Evolutionary conservation across 805 yeast species (phyloP).

Genomic region (Blastobotrys peoriensis): DNA sequence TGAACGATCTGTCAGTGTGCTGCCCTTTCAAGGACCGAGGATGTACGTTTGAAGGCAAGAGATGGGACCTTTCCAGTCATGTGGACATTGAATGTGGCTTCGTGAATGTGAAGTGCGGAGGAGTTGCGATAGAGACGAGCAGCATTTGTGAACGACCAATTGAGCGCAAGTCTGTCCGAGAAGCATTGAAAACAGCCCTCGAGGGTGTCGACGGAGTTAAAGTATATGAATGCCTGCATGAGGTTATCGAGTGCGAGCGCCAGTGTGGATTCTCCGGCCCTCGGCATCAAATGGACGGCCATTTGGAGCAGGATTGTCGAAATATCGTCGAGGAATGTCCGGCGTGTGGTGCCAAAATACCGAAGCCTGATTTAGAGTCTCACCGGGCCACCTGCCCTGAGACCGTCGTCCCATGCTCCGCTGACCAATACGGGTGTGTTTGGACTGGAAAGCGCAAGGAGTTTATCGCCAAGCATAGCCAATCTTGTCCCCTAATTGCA

Average conservation of each 20-base stretch:
- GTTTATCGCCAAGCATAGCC: conserved; percentile 17
- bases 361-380: conserved; percentile 11
- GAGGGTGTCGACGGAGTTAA: background rate
- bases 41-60: conserved; percentile 49
- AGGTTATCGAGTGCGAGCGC: conserved; percentile 17
- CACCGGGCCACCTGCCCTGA: conserved; percentile 21
- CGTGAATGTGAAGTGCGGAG: conserved; percentile 35
- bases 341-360: conserved; percentile 16
- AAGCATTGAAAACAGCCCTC: background rate
- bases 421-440: conserved; percentile 26
- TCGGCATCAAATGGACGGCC: conserved; percentile 14
- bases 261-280: conserved; percentile 17
- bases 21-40: conserved; percentile 51
- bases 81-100: conserved; percentile 35
- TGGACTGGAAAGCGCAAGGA: conserved; percentile 23
- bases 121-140: conserved; percentile 10
- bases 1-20: conserved; percentile 53
- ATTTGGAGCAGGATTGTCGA: conserved; percentile 13
- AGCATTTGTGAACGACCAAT: background rate
- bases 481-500: conserved; percentile 23
- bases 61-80: conserved; percentile 56
- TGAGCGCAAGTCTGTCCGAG: background rate
- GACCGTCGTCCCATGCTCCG: conserved; percentile 21
- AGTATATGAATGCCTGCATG: conserved; percentile 18
- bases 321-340: conserved; percentile 8